Percentiles rank a stretch among this genome's conserved stretches.
Evolutionary conservation across 176 grass and related monocot species (phyloP).

Genomic region (Zizania latifolia): DNA sequence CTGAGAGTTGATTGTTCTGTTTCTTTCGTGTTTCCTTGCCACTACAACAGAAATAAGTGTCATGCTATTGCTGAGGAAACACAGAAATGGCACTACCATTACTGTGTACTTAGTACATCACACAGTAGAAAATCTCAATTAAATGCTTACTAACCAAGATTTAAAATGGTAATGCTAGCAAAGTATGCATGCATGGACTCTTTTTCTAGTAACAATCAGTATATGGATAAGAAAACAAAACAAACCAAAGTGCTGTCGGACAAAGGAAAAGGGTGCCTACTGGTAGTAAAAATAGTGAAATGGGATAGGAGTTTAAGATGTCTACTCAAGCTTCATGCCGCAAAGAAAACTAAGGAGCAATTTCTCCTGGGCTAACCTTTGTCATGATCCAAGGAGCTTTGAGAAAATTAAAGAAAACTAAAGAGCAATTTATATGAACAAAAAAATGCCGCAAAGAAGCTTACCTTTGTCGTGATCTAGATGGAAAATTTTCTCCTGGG

Average conservation of each 20-base stretch:
- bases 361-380: too few relatives aligned
- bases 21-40: conserved; percentile 32
- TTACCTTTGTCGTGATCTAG: conserved; percentile 31
- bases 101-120: background rate
- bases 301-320: background rate
- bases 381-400: too few relatives aligned
- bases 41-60: conserved; percentile 35
- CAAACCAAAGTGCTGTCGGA: background rate
- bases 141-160: background rate
- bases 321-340: background rate
- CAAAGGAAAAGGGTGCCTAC: background rate
- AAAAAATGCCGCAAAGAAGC: background rate
- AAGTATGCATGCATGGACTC: background rate
- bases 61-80: conserved; percentile 3
- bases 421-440: background rate
- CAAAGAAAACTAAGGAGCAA: too few relatives aligned
- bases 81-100: background rate
- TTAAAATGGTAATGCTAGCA: background rate
- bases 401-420: conserved; percentile 9
- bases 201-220: background rate
- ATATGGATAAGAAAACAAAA: background rate
- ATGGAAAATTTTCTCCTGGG: conserved; percentile 40
- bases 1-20: conserved; percentile 13
- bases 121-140: background rate
- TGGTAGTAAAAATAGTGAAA: background rate